A percentile compares a stretch with the other conserved stretches of the same genome.
These are phyloP conservation scores for Talaromyces pinophilus DNA, from an alignment of 2,329 filamentous ascomycete species.

Conservation along the genomic window DNA sequence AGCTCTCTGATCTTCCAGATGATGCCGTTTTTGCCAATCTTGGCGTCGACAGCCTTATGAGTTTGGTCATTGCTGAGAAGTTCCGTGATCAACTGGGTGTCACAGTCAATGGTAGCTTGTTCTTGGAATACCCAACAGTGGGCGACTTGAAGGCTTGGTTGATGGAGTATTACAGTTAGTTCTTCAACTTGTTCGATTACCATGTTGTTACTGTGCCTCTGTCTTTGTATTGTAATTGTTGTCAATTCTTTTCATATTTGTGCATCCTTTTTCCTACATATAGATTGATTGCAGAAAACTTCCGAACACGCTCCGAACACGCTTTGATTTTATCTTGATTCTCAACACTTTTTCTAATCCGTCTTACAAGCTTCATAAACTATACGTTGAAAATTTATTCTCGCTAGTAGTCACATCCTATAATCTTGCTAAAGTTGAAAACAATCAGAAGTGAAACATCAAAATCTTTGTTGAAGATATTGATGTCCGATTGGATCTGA, in stretches of 20 bases:
- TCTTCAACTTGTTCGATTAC: no score
- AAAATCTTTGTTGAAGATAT: neutral
- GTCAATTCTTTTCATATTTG: neutral
- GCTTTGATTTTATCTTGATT: neutral
- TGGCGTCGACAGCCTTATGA: slow-evolving; percentile 38
- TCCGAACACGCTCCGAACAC: neutral
- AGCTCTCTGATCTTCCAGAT: neutral
- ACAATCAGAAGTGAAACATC: neutral
- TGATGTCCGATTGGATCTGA: neutral
- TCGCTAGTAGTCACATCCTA: neutral
- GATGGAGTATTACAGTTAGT: slow-evolving; percentile 13
- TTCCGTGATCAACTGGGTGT: slow-evolving; percentile 32
- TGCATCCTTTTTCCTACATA: neutral
- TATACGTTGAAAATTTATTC: no score
- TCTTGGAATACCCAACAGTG: slow-evolving; percentile 10
- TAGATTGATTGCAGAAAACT: neutral
- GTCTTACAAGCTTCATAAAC: neutral
- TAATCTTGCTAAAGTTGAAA: neutral
- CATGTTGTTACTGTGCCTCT: neutral
- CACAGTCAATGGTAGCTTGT: slow-evolving; percentile 24
- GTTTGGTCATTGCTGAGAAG: slow-evolving; percentile 34
- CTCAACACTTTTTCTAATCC: neutral
- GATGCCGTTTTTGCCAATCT: slow-evolving; percentile 25
- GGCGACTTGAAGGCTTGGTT: slow-evolving; percentile 3
- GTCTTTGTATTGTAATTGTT: neutral